Evolutionary conservation across 225 moss, liverwort and hornwort genomes (phyloP).

Genomic region (Asterella californica): DNA sequence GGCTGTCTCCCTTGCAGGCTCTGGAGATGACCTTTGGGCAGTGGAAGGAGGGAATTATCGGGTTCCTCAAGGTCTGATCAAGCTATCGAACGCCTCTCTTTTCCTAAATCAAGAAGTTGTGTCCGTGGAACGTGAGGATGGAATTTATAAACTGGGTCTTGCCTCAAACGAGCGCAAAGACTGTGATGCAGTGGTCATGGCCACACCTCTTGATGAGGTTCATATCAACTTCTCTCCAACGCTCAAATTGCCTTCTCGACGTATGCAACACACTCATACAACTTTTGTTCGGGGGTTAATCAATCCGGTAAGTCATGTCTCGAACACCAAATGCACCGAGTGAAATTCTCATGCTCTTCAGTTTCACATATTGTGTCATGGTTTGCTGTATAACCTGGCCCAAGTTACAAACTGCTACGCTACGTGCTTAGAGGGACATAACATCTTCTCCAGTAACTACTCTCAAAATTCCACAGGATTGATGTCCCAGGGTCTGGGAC

Average conservation of each 20-base stretch:
- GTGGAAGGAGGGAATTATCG: slow-evolving; percentile 89
- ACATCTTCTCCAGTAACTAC: not conserved
- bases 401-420: not conserved
- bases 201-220: slow-evolving; percentile 85
- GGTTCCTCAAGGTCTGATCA: slow-evolving; percentile 78
- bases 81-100: slow-evolving; percentile 65
- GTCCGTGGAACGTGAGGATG: slow-evolving; percentile 50
- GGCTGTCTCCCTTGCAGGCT: slow-evolving; percentile 84
- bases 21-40: slow-evolving; percentile 79
- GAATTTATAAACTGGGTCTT: slow-evolving; percentile 50
- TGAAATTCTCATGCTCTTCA: not conserved
- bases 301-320: slow-evolving; percentile 45
- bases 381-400: not conserved
- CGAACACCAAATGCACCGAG: not conserved
- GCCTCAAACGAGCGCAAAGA: slow-evolving; percentile 27
- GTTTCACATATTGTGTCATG: not conserved
- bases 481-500: no score
- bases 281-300: slow-evolving; percentile 85
- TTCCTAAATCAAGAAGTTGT: slow-evolving; percentile 64
- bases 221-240: slow-evolving; percentile 61
- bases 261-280: slow-evolving; percentile 80
- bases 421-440: not conserved
- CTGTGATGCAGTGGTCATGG: slow-evolving; percentile 77
- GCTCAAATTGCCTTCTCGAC: slow-evolving; percentile 56
- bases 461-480: no score